Base-by-base conservation (phyloP, 1,284 basidiomycete genomes). In the Pterulicium gracile region DNA sequence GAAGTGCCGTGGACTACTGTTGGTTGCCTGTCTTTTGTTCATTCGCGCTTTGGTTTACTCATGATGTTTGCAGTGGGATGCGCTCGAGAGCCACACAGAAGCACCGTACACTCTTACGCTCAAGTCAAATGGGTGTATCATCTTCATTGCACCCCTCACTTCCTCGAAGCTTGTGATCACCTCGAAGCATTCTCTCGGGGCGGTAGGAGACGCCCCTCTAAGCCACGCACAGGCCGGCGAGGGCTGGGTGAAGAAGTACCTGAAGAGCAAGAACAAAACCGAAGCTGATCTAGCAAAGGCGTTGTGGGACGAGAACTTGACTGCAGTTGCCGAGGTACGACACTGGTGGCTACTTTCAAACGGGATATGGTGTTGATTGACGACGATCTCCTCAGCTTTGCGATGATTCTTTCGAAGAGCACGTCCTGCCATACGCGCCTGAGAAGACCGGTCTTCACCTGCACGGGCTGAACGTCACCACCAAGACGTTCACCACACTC, bases 71-170 rank as follows among this genome's bases (percentile, higher is more conserved):
- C 41, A 97, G 91, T 96, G 93, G 94, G 60, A 69, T 0, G 72
- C 83, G 0, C 70, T 97, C 35, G 71, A 83, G 49, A 62, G 66
- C 3, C 77, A 90, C 52, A 93, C 93, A 0, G 66, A 70, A 0
- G 65, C 86, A 0, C 90, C 94, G 0, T 99, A 97, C 58, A 80
- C 81, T 3, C 70, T 98, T 13, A 93, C 95, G 0, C 74, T 95
- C 51, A 99, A 98, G 63, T 92, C 91, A 1, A 99, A 98, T 52
- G 96, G 95, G 1, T 99, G 96, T 61, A 93, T 98, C 62, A 97
- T 99, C 56, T 93, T 98, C 65, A 85, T 98, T 55, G 83, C 89
- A 0, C 85, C 96, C 0, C 72, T 98, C 2, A 84, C 86, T 0
- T 75, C 82, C 0, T 65, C 66, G 0, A 79, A 88, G 53, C 67